These are phyloP conservation scores for Thyridium curvatum DNA, from an alignment of 2,329 filamentous ascomycete genomes.

Conservation along the genomic window DNA sequence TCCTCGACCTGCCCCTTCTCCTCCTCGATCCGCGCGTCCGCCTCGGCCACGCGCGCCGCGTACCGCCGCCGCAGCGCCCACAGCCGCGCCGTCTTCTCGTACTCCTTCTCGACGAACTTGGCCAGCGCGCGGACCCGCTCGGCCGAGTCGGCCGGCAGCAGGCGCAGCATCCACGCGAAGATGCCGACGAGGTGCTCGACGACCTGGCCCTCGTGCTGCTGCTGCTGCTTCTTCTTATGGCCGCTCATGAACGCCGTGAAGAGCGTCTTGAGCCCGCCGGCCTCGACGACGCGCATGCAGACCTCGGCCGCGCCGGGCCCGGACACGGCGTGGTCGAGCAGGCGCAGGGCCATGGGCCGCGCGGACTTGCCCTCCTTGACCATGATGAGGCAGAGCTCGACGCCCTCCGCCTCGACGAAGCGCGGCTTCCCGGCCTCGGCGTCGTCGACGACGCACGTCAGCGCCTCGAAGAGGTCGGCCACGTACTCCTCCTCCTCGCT, in stretches of 20 bases:
- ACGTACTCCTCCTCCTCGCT: constrained; percentile 87
- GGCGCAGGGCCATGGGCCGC: constrained; percentile 60
- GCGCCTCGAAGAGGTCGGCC: constrained; percentile 83
- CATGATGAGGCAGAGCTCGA: constrained; percentile 90
- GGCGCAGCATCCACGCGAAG: constrained; percentile 74
- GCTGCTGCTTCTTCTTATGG: constrained; percentile 7
- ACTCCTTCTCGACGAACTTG: constrained; percentile 94
- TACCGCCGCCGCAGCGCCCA: constrained; percentile 68
- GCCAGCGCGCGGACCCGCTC: constrained; percentile 78
- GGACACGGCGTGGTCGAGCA: constrained; percentile 80
- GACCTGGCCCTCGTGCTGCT: constrained; percentile 51
- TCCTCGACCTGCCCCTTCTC: constrained; percentile 32
- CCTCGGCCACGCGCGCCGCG: constrained; percentile 50
- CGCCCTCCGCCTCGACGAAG: constrained; percentile 83
- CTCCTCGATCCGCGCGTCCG: constrained; percentile 56
- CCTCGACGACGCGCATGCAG: constrained; percentile 73
- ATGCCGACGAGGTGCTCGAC: constrained; percentile 80
- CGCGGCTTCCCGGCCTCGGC: constrained; percentile 62
- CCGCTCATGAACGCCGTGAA: constrained; percentile 89
- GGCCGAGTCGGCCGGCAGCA: constrained; percentile 70
- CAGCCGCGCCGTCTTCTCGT: constrained; percentile 74
- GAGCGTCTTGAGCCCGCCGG: constrained; percentile 74
- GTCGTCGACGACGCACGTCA: constrained; percentile 77
- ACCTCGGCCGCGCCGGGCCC: constrained; percentile 48
- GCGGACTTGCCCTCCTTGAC: constrained; percentile 68